Evolutionary conservation across 164 flowering plant genomes (phyloP), one percentile per base, ranked within the genome.

Genomic region (Macadamia integrifolia): DNA sequence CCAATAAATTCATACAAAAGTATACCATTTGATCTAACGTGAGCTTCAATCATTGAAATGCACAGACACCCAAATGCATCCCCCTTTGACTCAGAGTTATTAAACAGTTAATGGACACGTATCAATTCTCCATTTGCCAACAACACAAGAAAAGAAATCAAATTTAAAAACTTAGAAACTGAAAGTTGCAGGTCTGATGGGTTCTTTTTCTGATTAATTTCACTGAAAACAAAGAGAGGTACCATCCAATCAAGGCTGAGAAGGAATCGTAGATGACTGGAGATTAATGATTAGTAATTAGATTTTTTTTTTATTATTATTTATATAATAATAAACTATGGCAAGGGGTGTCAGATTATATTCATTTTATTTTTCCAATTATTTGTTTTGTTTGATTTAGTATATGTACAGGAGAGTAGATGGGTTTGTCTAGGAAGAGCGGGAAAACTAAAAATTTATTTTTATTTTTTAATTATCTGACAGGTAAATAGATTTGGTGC

Each of bases 1-100:
- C 62, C 35, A 57, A 66, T 58, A 66, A 66, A 66, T 66, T 66
- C 69, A 58, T 42, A 13, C 59, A 56, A 32, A 63, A 17, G 30
- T 23, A 23, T 23, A 23, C 43, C 23, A 23, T 23, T 28, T 18
- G 60, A 60, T 58, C 18, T 68, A 73, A 73, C 76, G 76, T 73
- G 69, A 68, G 60, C 23, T 6, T 73, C 76, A 73, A 69, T 73
- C 76, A 73, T 73, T 72, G 71, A 68, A 35, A 62, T 69, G 68
- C 66, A 65, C 66, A 68, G 59, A 59, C 58, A 46, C 17, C 55
- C 55, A 64, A 49, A 58, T 68, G 67, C 68, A 14, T 42, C 40
- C 42, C 42, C 48, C 6, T 28, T 70, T 55, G 31, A 46, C 46
- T 43, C 13, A 17, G 30, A 55, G 10, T 48, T 49, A 30, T 31